Evolutionary conservation across 2,329 filamentous ascomycete species (phyloP), one percentile per base, ranked within the genome.

Genomic region (Sphaerostilbella broomeana): DNA sequence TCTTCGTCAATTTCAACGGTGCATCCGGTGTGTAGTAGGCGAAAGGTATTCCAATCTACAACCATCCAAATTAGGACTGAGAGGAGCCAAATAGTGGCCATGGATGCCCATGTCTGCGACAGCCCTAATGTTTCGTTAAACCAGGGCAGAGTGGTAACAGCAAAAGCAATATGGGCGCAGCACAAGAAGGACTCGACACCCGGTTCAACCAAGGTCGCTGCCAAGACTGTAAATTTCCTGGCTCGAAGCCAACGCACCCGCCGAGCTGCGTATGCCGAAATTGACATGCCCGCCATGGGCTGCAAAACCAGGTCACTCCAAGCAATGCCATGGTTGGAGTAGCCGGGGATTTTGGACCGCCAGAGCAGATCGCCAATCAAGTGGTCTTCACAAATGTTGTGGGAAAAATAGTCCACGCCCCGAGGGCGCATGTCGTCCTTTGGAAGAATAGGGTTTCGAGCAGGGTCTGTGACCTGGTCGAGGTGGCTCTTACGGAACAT

Each of bases 301-400:
- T 98, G 92, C 42, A 97, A 78, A 18, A 84, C 90, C 3, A 95
- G 68, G 56, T 97, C 89, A 4, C 88, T 87, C 56, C 82, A 84
- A 1, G 89, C 79, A 42, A 97, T 72, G 5, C 79, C 84, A 58
- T 98, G 92, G 53, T 94, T 94, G 27, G 75, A 73, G 64, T 77
- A 83, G 2, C 75, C 73, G 0, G 75, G 72, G 5, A 84, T 62
- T 2, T 64, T 55, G n/a, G 77, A 73, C 40, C 80, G 79, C 88
- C 89, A 98, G 4, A 98, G 72, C 1, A 92, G 66, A 50, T 98
- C 92, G 10, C 90, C 90, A 39, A 98, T 95, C 17, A 95, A 69
- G 55, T 98, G 92, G 57, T 98, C 92, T 60, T 98, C 94, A 66
- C 92, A 98, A 56, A 98, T 97, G 57, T 95, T 94, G 48, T 86